phyloP scores from a whole-genome alignment of 2,329 filamentous ascomycete species.

The Sporothrix sp. region DNA sequence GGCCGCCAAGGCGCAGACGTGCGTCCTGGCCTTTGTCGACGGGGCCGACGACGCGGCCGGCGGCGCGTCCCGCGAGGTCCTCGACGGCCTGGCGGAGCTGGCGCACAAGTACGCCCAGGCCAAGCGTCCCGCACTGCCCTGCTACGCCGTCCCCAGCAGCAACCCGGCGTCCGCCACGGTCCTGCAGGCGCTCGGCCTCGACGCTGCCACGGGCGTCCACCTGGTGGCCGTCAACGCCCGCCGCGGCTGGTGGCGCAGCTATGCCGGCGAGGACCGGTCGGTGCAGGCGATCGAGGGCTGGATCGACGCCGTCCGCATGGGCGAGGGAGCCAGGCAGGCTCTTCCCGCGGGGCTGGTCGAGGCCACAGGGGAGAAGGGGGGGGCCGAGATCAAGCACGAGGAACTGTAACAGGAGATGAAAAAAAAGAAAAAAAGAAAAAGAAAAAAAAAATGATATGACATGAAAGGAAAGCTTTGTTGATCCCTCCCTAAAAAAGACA shows the following conservation, averaged over 20 bases:
- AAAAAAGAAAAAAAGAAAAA: not conserved
- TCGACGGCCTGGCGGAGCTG: constrained; percentile 60
- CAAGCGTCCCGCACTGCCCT: constrained; percentile 66
- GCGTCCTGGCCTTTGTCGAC: constrained; percentile 66
- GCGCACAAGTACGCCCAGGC: constrained; percentile 62
- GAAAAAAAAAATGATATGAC: not conserved
- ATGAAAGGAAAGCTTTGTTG: not conserved
- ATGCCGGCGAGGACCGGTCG: constrained; percentile 44
- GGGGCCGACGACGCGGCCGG: constrained; percentile 27
- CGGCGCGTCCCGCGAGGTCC: constrained; percentile 41
- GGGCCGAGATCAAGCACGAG: constrained; percentile 32
- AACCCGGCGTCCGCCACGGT: constrained; percentile 49
- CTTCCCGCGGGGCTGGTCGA: constrained; percentile 50
- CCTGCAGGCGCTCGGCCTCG: constrained; percentile 53
- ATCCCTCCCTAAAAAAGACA: not conserved
- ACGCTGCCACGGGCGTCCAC: constrained; percentile 41
- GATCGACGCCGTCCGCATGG: constrained; percentile 85
- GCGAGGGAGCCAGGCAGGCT: constrained; percentile 72
- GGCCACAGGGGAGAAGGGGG: constrained; percentile 22
- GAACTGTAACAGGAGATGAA: constrained; percentile 25
- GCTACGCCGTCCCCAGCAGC: constrained; percentile 59
- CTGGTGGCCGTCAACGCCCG: constrained; percentile 78
- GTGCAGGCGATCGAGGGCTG: constrained; percentile 62
- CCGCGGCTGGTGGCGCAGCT: constrained; percentile 75
- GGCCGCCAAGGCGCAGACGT: constrained; percentile 65